Conservation (phyloP, 305 asterid genomes). For the Fraxinus velutina region DNA sequence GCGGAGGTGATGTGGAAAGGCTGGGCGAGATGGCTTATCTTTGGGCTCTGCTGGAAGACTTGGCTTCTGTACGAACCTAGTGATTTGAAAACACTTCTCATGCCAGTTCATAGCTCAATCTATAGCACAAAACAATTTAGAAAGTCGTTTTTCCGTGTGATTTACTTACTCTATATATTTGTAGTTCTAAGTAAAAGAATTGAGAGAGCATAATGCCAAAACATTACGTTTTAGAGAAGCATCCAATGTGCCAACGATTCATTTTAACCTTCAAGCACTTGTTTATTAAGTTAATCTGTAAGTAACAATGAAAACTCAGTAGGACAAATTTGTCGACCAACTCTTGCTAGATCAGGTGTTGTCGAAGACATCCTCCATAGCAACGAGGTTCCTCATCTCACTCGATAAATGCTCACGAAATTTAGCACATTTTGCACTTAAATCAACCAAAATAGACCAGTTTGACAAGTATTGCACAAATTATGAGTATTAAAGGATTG, state of each 20-base stretch:
- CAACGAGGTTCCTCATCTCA: neutral
- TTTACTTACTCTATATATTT: neutral
- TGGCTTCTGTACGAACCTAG: neutral
- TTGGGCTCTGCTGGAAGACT: slow-evolving; percentile 1
- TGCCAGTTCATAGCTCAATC: neutral
- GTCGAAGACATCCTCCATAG: neutral
- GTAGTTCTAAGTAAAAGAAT: neutral
- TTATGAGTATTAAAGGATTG: neutral
- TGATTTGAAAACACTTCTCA: slow-evolving; percentile 18
- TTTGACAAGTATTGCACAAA: neutral
- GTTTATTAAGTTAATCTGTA: neutral
- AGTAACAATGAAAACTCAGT: neutral
- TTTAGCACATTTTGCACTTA: neutral
- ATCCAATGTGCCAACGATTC: neutral
- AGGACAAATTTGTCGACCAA: neutral
- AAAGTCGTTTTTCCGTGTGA: neutral
- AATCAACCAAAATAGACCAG: neutral
- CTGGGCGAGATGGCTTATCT: slow-evolving; percentile 22
- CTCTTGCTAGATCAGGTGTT: neutral
- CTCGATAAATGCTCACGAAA: neutral
- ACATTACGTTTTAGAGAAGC: neutral
- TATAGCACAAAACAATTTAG: neutral
- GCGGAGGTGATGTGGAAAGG: slow-evolving; percentile 18
- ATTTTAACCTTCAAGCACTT: neutral
- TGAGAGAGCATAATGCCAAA: neutral